A percentile compares a stretch with the other conserved stretches of the same genome.
Conservation (phyloP, 305 asterid genomes). For the Solanum hybrid region DNA sequence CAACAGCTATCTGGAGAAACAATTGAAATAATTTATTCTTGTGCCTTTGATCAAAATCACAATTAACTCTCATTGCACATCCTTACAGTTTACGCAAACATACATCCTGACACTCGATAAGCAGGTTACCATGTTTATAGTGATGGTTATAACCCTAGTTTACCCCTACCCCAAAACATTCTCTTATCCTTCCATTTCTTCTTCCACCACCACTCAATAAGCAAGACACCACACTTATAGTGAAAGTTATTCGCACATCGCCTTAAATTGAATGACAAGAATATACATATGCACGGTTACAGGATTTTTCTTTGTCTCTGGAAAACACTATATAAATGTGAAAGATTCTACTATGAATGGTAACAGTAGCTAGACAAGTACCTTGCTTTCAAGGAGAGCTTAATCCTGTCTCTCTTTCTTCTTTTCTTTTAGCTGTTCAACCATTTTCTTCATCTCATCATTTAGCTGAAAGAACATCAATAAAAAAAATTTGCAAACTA, state of each 20-base stretch:
- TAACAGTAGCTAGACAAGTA: background rate
- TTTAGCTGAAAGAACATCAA: background rate
- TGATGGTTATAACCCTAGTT: background rate
- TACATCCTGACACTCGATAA: background rate
- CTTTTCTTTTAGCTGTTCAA: background rate
- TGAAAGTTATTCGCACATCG: background rate
- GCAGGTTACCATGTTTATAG: background rate
- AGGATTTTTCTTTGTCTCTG: background rate
- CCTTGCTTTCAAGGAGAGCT: background rate
- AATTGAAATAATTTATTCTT: background rate
- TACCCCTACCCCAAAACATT: background rate
- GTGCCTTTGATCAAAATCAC: background rate
- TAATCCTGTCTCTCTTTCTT: background rate
- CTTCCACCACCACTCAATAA: background rate
- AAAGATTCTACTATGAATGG: background rate
- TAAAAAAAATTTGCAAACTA: background rate
- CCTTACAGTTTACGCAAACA: background rate
- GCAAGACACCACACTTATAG: background rate
- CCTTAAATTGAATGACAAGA: background rate
- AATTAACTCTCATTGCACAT: background rate
- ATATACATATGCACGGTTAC: background rate
- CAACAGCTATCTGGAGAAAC: background rate
- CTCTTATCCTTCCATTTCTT: background rate
- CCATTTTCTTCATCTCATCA: background rate
- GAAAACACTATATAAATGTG: background rate